Conservation (phyloP, 2,329 filamentous ascomycete genomes). For the Aspergillus latus region DNA sequence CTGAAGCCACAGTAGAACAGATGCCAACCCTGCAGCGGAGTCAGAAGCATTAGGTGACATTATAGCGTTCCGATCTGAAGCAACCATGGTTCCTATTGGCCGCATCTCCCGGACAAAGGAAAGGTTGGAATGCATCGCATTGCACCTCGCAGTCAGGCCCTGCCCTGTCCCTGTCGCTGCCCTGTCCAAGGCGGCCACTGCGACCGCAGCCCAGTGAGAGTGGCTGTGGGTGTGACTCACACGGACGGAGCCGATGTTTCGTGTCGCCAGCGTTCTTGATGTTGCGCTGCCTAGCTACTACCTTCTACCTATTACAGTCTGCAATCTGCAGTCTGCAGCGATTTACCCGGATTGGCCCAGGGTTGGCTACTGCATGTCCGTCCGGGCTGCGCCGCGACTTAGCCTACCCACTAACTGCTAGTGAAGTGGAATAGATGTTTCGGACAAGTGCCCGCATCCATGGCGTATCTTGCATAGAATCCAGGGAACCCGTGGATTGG, state of each 20-base stretch:
- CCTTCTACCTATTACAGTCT: not conserved
- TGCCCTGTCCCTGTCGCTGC: not conserved
- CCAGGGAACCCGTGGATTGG: not conserved
- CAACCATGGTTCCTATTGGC: not conserved
- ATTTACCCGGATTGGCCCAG: too few relatives aligned
- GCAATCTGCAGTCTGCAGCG: not conserved
- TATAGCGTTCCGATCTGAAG: not conserved
- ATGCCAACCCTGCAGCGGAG: not conserved
- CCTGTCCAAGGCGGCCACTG: not conserved
- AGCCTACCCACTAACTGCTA: too few relatives aligned
- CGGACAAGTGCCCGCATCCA: not conserved
- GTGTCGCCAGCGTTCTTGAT: not conserved
- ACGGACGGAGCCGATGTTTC: not conserved
- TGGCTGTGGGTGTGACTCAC: slow-evolving; percentile 4
- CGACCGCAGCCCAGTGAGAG: not conserved
- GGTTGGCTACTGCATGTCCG: not conserved
- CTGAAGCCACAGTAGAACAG: not conserved
- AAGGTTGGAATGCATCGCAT: not conserved
- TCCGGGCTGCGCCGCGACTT: not conserved
- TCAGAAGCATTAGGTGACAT: not conserved
- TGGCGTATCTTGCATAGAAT: not conserved
- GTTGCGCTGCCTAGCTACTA: not conserved
- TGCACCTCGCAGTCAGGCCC: not conserved
- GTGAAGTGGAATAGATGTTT: not conserved
- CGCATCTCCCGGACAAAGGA: slow-evolving; percentile 5